Evolutionary conservation across 768 basidiomycete genomes (phyloP).

Genomic region (Lactarius deliciosus): DNA sequence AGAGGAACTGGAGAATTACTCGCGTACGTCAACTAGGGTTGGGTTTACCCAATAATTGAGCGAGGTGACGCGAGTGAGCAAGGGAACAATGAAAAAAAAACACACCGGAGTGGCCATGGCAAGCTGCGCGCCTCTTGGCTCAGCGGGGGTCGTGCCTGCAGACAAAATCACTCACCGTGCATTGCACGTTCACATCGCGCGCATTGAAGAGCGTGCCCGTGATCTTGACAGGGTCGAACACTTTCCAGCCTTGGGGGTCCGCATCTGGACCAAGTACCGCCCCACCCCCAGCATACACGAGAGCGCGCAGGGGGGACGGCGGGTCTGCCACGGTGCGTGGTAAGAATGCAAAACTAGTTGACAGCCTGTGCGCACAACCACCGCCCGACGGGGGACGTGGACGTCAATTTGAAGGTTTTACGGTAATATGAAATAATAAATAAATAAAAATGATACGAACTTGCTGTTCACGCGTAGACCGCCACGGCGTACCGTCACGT

Average conservation of each 20-base stretch:
- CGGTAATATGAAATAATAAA: not conserved
- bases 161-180: conserved; percentile 35
- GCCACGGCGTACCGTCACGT: conserved; percentile 50
- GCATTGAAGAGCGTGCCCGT: conserved; percentile 40
- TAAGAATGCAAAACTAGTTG: conserved; percentile 37
- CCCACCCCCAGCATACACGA: conserved; percentile 39
- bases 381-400: not conserved
- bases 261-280: conserved; percentile 41
- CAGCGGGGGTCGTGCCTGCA: not conserved
- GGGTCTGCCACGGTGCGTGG: conserved; percentile 38
- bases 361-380: conserved; percentile 33
- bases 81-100: not conserved
- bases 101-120: conserved; percentile 51
- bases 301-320: conserved; percentile 40
- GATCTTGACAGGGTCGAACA: conserved; percentile 36
- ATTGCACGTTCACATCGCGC: conserved; percentile 35
- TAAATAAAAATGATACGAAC: conserved; percentile 36
- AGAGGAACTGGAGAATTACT: conserved; percentile 54
- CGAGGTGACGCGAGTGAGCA: not conserved
- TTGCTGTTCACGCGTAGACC: conserved; percentile 50
- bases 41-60: not conserved
- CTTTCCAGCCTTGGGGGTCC: conserved; percentile 44
- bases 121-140: conserved; percentile 37
- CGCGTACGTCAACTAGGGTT: conserved; percentile 47
- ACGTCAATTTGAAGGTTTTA: not conserved